These are phyloP conservation scores for Sporothrix mexicana DNA, from an alignment of 2,329 filamentous ascomycete genomes.

Conservation along the genomic window DNA sequence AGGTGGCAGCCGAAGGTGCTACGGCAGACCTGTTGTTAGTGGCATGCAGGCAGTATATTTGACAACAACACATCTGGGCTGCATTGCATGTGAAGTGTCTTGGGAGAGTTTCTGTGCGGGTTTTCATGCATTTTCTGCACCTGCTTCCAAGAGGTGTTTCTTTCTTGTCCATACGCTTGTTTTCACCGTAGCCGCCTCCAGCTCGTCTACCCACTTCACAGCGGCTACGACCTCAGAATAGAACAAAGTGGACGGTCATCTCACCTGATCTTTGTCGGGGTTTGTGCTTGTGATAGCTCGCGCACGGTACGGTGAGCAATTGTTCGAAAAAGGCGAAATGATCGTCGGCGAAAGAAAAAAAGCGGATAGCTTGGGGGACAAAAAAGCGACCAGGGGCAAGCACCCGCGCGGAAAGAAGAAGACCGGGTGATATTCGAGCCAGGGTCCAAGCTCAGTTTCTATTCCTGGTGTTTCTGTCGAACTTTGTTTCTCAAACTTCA, in stretches of 20 bases:
- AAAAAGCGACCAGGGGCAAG: slow-evolving; percentile 11
- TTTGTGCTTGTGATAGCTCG: not conserved
- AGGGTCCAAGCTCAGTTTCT: slow-evolving; percentile 24
- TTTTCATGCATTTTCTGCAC: not conserved
- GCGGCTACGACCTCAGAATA: slow-evolving; percentile 16
- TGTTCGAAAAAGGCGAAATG: not conserved
- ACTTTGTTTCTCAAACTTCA: too few species aligned
- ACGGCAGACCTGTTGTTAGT: slow-evolving; percentile 15
- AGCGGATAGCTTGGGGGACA: not conserved
- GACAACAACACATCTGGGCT: not conserved
- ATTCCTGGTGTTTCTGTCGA: not conserved
- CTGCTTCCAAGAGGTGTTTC: not conserved
- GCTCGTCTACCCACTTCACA: not conserved
- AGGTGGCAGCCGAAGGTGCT: slow-evolving; percentile 5
- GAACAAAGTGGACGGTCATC: not conserved
- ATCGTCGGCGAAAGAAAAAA: slow-evolving; percentile 15
- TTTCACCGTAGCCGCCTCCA: not conserved
- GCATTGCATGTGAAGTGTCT: not conserved
- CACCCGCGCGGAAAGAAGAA: slow-evolving; percentile 28
- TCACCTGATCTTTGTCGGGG: not conserved
- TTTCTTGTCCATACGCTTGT: not conserved
- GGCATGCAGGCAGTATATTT: slow-evolving; percentile 2
- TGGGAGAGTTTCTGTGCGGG: not conserved
- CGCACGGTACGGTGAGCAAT: not conserved
- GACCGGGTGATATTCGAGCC: slow-evolving; percentile 17